phyloP scores from a whole-genome alignment of 148 eudicot genomes.

The Cornus suecica region DNA sequence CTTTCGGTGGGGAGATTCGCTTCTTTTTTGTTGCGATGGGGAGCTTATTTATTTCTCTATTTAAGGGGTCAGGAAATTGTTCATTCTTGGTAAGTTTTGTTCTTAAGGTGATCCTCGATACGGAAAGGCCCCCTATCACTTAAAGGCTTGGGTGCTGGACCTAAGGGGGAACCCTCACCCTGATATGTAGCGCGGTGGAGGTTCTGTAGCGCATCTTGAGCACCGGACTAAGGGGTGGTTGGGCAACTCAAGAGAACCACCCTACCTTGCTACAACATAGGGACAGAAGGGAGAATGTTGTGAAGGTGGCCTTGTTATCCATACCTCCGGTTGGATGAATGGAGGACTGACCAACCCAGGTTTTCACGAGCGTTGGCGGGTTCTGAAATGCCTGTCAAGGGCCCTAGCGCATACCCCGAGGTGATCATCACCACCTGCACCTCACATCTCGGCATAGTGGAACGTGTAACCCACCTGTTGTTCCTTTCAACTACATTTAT shows the following conservation, averaged over 20 bases:
- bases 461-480: constrained; percentile 15
- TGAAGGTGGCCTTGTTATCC: constrained; percentile 30
- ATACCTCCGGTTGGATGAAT: constrained; percentile 21
- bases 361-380: constrained; percentile 6
- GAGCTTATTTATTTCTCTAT: too few relatives aligned
- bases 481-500: constrained; percentile 24
- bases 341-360: constrained; percentile 16
- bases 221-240: constrained; percentile 12
- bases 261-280: constrained; percentile 20
- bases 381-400: neutral
- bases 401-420: neutral
- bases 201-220: too few relatives aligned
- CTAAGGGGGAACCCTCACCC: too few relatives aligned
- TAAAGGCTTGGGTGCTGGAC: too few relatives aligned
- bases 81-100: too few relatives aligned
- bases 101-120: too few relatives aligned
- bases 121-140: too few relatives aligned
- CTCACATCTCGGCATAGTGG: constrained; percentile 23
- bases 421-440: neutral
- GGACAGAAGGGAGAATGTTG: constrained; percentile 25
- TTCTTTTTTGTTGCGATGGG: too few relatives aligned
- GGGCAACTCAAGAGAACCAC: constrained; percentile 13
- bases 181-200: too few relatives aligned
- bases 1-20: too few relatives aligned
- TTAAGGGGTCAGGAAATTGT: too few relatives aligned